Percentiles rank a stretch among this genome's conserved stretches.
These are phyloP conservation scores for Allium cepa DNA, from an alignment of 106 monocot species.

Conservation along the genomic window DNA sequence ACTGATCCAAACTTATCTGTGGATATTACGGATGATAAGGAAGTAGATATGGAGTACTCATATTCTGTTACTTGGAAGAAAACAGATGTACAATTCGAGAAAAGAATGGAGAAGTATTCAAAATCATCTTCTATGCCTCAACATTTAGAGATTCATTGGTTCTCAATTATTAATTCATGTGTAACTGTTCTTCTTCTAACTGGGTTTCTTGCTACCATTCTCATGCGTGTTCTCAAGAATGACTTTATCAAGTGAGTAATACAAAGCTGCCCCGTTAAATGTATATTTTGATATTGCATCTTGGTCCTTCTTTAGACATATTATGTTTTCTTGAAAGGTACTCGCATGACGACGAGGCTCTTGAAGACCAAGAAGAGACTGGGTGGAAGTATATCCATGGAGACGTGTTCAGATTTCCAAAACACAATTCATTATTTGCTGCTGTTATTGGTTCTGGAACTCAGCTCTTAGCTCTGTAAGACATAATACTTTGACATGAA, in stretches of 20 bases:
- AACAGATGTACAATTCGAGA: slow-evolving; percentile 58
- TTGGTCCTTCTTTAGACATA: neutral
- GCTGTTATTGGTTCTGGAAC: slow-evolving; percentile 73
- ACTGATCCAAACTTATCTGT: slow-evolving; percentile 44
- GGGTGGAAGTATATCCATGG: slow-evolving; percentile 89
- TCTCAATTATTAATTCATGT: slow-evolving; percentile 69
- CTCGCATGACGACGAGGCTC: slow-evolving; percentile 55
- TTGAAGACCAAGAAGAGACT: slow-evolving; percentile 72
- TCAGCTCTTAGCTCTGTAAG: slow-evolving; percentile 73
- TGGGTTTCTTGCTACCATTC: slow-evolving; percentile 72
- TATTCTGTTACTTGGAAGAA: slow-evolving; percentile 73
- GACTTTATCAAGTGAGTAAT: slow-evolving; percentile 66
- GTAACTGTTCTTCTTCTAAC: slow-evolving; percentile 76
- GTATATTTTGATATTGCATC: neutral
- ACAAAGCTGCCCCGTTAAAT: neutral
- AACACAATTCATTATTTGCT: slow-evolving; percentile 61
- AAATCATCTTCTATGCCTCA: slow-evolving; percentile 66
- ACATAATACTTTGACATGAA: neutral
- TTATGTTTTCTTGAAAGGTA: slow-evolving; percentile 25
- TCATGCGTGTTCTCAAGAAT: slow-evolving; percentile 76
- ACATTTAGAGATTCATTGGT: slow-evolving; percentile 78
- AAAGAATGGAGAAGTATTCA: slow-evolving; percentile 76
- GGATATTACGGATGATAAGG: slow-evolving; percentile 67
- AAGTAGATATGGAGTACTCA: slow-evolving; percentile 51
- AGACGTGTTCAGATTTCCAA: slow-evolving; percentile 67